Evolutionary conservation across 73 alveolate genomes (phyloP), one percentile per base, ranked within the genome.

Genomic region (Paramecium octaurelia): DNA sequence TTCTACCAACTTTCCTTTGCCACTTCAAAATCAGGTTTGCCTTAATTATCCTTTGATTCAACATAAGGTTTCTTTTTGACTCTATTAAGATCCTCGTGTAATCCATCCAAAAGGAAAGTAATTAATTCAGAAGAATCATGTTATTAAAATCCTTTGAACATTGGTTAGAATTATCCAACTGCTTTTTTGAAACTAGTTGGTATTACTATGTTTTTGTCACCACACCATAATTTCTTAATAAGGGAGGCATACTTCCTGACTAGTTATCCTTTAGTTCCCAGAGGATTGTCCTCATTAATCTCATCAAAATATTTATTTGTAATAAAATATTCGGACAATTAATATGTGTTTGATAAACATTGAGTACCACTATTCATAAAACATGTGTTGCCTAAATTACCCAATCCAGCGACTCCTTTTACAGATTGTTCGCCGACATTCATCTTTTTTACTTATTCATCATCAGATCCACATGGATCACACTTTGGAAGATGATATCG

Each of bases 361-460:
- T 98, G 98, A 0, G 97, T 64, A 16, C 99, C 99, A 87, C 99
- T 96, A 88, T 98, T 99, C 98, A 99, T 96, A 95, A 95, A 99
- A 94, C 99, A 99, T 16, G 99, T 98, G 92, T 99, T 99, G 70
- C 99, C 99, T 73, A 98, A 91, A 96, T 98, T 98, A 58, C 73
- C 71, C 34, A 98, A 93, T 0, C 99, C 99, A 16, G 95, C 96
- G 46, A 94, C 88, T 10, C 99, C 99, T 68, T 64, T 76, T 6
- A 60, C 92, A 21, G 94, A 88, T 18, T 88, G 24, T 11, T 34
- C 57, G 11, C 6, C 21, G 5, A 70, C 10, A 48, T 2, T 70
- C 10, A 70, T 70, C 1, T 71, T 20, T 34, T 46, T 48, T 6
- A 70, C 91, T 42, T 23, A 24, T 88, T 88, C 94, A 71, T 88